Percentiles rank a stretch among this genome's conserved stretches.
Evolutionary conservation across 2,329 filamentous ascomycete species (phyloP).

Genomic region (Cercospora citrullina): DNA sequence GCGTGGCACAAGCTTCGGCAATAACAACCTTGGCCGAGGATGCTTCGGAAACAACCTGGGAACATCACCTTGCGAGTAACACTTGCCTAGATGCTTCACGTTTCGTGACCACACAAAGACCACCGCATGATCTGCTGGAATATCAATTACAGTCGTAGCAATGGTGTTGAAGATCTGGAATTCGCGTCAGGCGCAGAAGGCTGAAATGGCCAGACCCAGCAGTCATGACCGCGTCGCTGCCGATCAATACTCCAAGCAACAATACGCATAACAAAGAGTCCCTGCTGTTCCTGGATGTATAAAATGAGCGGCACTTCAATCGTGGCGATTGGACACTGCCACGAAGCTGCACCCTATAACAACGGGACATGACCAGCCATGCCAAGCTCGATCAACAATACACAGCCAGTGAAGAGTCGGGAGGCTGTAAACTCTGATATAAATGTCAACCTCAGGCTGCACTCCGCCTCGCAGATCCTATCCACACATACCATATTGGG

Average conservation of each 20-base stretch:
- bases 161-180: background rate
- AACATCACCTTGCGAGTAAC: background rate
- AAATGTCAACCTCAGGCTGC: background rate
- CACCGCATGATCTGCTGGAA: background rate
- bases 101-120: no score
- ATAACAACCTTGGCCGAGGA: constrained; percentile 1
- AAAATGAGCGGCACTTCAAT: background rate
- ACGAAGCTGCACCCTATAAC: background rate
- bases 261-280: background rate
- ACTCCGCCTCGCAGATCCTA: constrained; percentile 1
- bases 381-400: background rate
- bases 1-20: constrained; percentile 3
- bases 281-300: background rate
- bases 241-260: background rate
- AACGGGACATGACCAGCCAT: background rate
- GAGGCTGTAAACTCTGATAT: constrained; percentile 3
- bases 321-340: background rate
- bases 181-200: background rate
- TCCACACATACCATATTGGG: constrained; percentile 4
- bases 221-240: background rate
- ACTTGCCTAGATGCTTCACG: background rate
- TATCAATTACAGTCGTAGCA: background rate
- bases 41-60: background rate
- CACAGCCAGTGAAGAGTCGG: background rate
- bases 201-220: background rate